Percentiles rank a stretch among this genome's conserved stretches.
Evolutionary conservation across 2,329 filamentous ascomycete genomes (phyloP).

Genomic region (Talaromyces sp.): DNA sequence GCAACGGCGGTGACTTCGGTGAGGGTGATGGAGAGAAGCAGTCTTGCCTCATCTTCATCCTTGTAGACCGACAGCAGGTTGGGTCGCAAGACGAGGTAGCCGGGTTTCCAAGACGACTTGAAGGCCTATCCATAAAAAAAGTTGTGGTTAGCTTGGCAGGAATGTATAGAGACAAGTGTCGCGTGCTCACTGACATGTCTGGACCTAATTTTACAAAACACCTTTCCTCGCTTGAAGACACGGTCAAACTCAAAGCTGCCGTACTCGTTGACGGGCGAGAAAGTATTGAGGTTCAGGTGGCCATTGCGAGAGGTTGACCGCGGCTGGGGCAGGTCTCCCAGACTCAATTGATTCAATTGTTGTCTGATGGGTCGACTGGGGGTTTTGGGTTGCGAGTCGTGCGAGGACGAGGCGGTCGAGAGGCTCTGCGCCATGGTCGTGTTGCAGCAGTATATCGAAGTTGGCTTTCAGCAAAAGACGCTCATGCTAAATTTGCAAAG

Average conservation of each 20-base stretch:
- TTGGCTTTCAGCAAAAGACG: neutral
- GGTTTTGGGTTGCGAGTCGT: constrained; percentile 2
- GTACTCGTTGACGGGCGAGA: constrained; percentile 87
- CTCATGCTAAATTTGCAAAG: neutral
- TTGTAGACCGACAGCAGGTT: constrained; percentile 91
- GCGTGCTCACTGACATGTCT: constrained; percentile 64
- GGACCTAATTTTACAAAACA: constrained; percentile 84
- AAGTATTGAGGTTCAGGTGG: constrained; percentile 56
- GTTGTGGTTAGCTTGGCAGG: neutral
- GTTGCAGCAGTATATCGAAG: neutral
- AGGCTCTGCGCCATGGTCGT: constrained; percentile 10
- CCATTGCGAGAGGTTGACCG: constrained; percentile 28
- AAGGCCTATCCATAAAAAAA: constrained; percentile 27
- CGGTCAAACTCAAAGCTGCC: constrained; percentile 95
- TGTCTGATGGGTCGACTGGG: neutral
- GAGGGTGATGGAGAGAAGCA: constrained; percentile 81
- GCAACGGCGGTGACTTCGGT: constrained; percentile 89
- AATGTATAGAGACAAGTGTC: neutral
- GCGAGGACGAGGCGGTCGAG: neutral
- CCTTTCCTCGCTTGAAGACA: constrained; percentile 81
- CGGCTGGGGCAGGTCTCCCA: constrained; percentile 17
- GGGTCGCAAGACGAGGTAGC: constrained; percentile 83
- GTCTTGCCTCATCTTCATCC: constrained; percentile 79
- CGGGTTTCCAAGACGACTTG: constrained; percentile 76
- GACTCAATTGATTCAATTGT: constrained; percentile 8